Evolutionary conservation across 768 basidiomycete genomes (phyloP).

Genomic region (Naganishia vishniacii): DNA sequence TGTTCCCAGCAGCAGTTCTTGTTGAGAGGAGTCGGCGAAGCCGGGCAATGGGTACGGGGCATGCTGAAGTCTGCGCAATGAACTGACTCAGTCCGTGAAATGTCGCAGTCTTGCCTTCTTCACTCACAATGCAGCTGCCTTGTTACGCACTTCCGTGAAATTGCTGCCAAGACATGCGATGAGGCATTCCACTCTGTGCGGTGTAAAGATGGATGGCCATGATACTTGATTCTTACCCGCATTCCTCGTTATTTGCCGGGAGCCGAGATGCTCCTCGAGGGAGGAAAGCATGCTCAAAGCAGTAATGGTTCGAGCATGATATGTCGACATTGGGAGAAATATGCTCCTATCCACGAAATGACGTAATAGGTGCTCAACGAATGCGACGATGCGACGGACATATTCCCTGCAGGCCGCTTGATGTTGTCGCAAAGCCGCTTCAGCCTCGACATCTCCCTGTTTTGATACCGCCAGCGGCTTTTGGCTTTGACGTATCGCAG

Average conservation of each 20-base stretch:
- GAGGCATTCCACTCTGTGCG: constrained; percentile 35
- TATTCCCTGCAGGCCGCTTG: background rate
- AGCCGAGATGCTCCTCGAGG: background rate
- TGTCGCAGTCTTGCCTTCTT: too few species aligned
- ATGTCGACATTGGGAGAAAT: constrained; percentile 20
- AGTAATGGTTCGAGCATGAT: constrained; percentile 23
- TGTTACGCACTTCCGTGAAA: constrained; percentile 41
- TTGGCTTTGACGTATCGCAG: constrained; percentile 3
- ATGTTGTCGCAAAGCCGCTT: background rate
- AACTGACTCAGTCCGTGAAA: background rate
- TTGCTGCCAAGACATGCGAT: constrained; percentile 43
- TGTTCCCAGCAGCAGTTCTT: constrained; percentile 30
- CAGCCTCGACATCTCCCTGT: background rate
- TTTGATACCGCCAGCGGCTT: constrained; percentile 10
- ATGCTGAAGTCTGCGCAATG: constrained; percentile 30
- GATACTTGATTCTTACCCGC: constrained; percentile 5
- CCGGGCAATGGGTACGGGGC: constrained; percentile 39
- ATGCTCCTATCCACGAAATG: constrained; percentile 14
- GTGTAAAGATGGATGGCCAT: constrained; percentile 29
- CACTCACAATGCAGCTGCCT: constrained; percentile 41
- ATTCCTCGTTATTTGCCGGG: background rate
- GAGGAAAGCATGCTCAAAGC: constrained; percentile 22
- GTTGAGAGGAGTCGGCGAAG: constrained; percentile 28
- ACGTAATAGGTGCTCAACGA: constrained; percentile 8
- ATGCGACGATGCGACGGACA: background rate